Evolutionary conservation across 306 rosid species (phyloP).

Genomic region (Corylus avellana): DNA sequence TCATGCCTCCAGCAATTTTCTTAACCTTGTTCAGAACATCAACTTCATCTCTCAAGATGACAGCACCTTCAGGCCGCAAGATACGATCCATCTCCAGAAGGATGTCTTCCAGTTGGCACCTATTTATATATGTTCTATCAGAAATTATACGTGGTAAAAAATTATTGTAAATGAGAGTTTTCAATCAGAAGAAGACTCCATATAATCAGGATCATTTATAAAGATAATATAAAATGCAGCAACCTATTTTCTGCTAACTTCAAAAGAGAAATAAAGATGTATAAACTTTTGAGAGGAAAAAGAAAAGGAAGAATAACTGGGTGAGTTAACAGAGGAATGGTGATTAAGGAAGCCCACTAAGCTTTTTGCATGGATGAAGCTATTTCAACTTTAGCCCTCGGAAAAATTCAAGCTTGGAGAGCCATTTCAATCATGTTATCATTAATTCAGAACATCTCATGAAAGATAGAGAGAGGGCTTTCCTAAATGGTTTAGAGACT

Average conservation of each 20-base stretch:
- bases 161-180: neutral
- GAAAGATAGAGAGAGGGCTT: neutral
- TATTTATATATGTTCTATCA: conserved; percentile 25
- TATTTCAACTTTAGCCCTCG: neutral
- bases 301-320: neutral
- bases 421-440: neutral
- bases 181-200: neutral
- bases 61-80: conserved; percentile 80
- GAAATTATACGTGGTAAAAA: neutral
- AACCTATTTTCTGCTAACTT: neutral
- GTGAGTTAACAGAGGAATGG: neutral
- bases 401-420: neutral
- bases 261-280: neutral
- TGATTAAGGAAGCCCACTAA: neutral
- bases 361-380: neutral
- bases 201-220: neutral
- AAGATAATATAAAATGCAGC: neutral
- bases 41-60: conserved; percentile 78
- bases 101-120: conserved; percentile 81
- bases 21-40: conserved; percentile 75
- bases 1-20: conserved; percentile 75
- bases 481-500: neutral
- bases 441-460: neutral
- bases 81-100: conserved; percentile 95
- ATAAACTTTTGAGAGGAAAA: neutral